A percentile compares a stretch with the other conserved stretches of the same genome.
phyloP scores from a whole-genome alignment of 306 rosid genomes.

The Calophaca sinica region DNA sequence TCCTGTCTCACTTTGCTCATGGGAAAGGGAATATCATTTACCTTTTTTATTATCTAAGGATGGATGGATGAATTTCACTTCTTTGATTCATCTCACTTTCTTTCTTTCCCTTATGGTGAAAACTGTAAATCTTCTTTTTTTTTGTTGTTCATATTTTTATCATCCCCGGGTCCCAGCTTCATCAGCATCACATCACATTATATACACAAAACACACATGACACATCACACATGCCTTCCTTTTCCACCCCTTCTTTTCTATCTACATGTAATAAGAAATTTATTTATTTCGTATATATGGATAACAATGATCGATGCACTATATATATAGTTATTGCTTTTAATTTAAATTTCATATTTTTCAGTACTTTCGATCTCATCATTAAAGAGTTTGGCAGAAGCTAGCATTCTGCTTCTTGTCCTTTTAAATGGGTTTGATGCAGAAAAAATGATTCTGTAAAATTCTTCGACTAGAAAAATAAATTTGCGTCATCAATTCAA shows the following conservation, averaged over 20 bases:
- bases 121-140: conserved; percentile 4
- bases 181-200: not conserved
- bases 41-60: conserved; percentile 13
- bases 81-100: not conserved
- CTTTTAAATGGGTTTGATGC: conserved; percentile 33
- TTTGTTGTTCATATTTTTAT: conserved; percentile 15
- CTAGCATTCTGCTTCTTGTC: conserved; percentile 20
- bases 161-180: not conserved
- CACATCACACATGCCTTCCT: not conserved
- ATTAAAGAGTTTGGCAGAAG: conserved; percentile 11
- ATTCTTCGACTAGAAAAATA: conserved; percentile 34
- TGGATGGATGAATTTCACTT: conserved; percentile 21
- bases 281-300: not conserved
- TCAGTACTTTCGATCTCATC: not conserved
- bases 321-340: not conserved
- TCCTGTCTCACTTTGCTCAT: conserved; percentile 52
- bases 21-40: conserved; percentile 36
- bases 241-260: not conserved
- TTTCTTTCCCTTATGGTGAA: conserved; percentile 43
- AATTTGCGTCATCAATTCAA: conserved; percentile 10
- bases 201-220: not conserved
- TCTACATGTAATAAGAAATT: not conserved
- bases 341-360: not conserved
- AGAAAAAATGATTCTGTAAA: conserved; percentile 21
- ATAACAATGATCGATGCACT: not conserved